Percentiles rank a stretch among this genome's conserved stretches.
Conservation (phyloP, 176 grass and related monocot genomes). For the Cenchrus fungigraminus region DNA sequence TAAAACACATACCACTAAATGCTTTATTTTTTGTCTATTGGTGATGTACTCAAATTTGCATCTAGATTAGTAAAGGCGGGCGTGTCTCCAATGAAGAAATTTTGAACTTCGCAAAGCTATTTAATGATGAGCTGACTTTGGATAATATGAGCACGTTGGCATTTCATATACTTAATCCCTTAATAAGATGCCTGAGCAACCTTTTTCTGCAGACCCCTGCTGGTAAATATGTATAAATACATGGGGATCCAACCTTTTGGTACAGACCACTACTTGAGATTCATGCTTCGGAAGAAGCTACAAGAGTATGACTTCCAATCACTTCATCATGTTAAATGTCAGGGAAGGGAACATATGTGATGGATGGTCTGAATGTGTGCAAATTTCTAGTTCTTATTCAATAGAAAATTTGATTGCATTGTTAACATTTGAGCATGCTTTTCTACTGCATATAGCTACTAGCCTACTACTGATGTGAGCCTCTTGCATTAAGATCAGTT, state of each 20-base stretch:
- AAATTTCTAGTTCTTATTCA: background rate
- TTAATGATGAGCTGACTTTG: conserved; percentile 97
- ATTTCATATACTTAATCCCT: conserved; percentile 25
- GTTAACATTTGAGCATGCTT: conserved; percentile 14
- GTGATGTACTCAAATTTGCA: conserved; percentile 43
- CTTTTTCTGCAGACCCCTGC: conserved; percentile 66
- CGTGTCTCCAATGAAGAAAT: conserved; percentile 93
- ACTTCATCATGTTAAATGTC: conserved; percentile 19
- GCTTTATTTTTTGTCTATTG: background rate
- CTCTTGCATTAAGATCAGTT: conserved; percentile 11
- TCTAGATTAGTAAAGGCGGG: conserved; percentile 90
- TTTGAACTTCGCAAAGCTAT: conserved; percentile 92
- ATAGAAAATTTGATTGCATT: conserved; percentile 11
- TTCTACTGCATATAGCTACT: background rate
- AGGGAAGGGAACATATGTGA: conserved; percentile 23
- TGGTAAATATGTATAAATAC: conserved; percentile 99
- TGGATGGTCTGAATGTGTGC: background rate
- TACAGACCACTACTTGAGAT: conserved; percentile 89
- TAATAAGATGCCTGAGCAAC: conserved; percentile 22
- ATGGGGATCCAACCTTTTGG: conserved; percentile 94
- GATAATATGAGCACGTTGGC: conserved; percentile 92
- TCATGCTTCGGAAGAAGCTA: conserved; percentile 94
- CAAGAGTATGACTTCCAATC: conserved; percentile 63
- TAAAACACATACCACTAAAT: conserved; percentile 17
- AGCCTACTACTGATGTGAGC: background rate